Evolutionary conservation across 2,329 filamentous ascomycete species (phyloP).

Genomic region (Pseudocercospora vitis): DNA sequence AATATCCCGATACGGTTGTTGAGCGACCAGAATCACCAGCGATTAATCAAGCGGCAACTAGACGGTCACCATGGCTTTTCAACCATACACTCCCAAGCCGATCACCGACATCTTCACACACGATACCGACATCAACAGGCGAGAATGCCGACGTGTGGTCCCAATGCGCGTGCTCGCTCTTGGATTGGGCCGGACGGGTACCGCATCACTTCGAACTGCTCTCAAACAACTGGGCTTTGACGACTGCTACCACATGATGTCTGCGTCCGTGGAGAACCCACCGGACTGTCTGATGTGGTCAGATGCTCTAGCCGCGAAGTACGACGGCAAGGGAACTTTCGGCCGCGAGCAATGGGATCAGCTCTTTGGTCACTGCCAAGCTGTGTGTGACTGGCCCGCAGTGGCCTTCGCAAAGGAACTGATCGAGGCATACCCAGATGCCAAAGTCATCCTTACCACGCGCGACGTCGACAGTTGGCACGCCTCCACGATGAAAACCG

Average conservation of each 20-base stretch:
- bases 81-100: constrained; percentile 49
- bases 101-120: constrained; percentile 61
- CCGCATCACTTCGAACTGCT: constrained; percentile 66
- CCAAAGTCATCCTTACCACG: constrained; percentile 68
- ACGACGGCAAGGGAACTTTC: constrained; percentile 61
- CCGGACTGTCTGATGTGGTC: constrained; percentile 69
- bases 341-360: constrained; percentile 68
- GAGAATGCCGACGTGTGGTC: constrained; percentile 63
- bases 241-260: constrained; percentile 74
- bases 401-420: constrained; percentile 68
- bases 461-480: constrained; percentile 67
- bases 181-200: constrained; percentile 69
- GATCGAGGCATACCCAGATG: constrained; percentile 69
- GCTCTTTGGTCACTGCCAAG: constrained; percentile 64
- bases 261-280: constrained; percentile 66
- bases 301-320: constrained; percentile 65
- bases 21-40: background rate
- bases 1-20: background rate
- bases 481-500: constrained; percentile 64
- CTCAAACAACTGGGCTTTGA: constrained; percentile 66
- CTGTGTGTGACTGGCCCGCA: constrained; percentile 68
- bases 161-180: constrained; percentile 73
- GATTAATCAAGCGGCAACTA: background rate
- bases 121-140: constrained; percentile 67
- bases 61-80: constrained; percentile 39